Base-by-base conservation (phyloP, 352 stramenopile genomes). In the Aphanomyces invadans region DNA sequence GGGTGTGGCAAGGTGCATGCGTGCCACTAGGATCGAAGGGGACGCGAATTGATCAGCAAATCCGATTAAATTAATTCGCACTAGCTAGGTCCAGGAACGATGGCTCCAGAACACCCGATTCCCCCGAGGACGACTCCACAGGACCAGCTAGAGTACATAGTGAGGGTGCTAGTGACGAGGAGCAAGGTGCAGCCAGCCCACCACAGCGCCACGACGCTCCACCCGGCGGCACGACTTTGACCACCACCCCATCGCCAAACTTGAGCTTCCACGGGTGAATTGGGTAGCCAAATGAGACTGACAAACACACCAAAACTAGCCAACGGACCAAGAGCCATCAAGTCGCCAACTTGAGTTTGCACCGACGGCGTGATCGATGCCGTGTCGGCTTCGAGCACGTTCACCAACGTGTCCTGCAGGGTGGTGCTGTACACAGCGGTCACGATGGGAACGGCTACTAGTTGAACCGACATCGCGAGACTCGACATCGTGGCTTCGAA, bases 201-300 rank as follows among this genome's bases (percentile, higher is more conserved):
- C 49, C 49, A 29, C 15, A 57, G 7, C 12, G 9, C 15, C 11
- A 57, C 49, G 25, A 33, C 25, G 11, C 15, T 32, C 12, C 17
- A 29, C 19, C 49, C 49, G 29, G 19, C 32, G 23, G 21, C 23
- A 10, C 46, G 38, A 57, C 49, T 57, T 11, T 9, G 17, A 23
- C 60, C 60, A 19, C 60, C 60, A 44, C 55, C 55, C 60, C 54
- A 45, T 10, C 60, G 60, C n/a, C 48, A 51, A 3, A 67, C 60
- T 57, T 67, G 60, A 7, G 60, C 49, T n/a, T 39, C 29, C 5
- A 67, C 31, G 17, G 56, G 56, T 57, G 55, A 44, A 5, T 5
- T 44, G 4, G 60, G 60, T 7, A 67, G 46, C 60, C 60, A 67
- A 12, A 49, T 21, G 19, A 67, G 60, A 48, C 60, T 67, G 2